Conservation (phyloP, 208 protist species). For the Wallacemonas rigidus region DNA sequence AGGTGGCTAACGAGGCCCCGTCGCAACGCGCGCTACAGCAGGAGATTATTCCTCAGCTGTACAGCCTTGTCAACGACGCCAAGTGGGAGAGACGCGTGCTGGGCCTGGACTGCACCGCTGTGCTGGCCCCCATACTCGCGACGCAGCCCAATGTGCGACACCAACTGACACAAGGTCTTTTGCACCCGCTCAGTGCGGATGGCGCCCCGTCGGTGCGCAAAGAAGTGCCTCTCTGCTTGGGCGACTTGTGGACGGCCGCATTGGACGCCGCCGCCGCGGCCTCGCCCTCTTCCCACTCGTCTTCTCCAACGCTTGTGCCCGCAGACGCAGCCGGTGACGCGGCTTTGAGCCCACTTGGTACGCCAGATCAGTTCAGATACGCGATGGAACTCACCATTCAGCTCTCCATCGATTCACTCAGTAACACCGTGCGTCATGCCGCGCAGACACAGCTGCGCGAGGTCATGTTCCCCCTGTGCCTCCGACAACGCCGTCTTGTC, state of each 20-base stretch:
- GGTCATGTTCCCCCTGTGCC: conserved; percentile 43
- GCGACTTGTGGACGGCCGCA: conserved; percentile 45
- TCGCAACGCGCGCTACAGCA: conserved; percentile 39
- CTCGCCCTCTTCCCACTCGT: neutral
- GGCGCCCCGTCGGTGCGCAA: conserved; percentile 51
- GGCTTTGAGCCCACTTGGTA: neutral
- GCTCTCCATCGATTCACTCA: conserved; percentile 54
- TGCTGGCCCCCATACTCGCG: conserved; percentile 37
- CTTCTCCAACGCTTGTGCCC: neutral
- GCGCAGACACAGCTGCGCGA: conserved; percentile 54
- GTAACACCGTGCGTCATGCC: conserved; percentile 50
- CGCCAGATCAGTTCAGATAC: conserved; percentile 24
- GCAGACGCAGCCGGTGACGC: neutral
- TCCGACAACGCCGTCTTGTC: conserved; percentile 34
- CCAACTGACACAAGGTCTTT: conserved; percentile 57
- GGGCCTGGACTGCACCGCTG: conserved; percentile 53
- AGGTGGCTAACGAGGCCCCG: conserved; percentile 38
- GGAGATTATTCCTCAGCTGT: conserved; percentile 69
- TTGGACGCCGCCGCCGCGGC: neutral
- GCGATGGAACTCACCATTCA: conserved; percentile 56
- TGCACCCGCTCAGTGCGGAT: conserved; percentile 70
- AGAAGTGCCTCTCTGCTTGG: conserved; percentile 55
- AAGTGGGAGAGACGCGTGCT: conserved; percentile 55
- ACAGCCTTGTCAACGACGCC: conserved; percentile 56
- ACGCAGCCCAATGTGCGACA: conserved; percentile 33